These are phyloP conservation scores for Boechera divaricarpa DNA, from an alignment of 345 rosid genomes.

Conservation along the genomic window DNA sequence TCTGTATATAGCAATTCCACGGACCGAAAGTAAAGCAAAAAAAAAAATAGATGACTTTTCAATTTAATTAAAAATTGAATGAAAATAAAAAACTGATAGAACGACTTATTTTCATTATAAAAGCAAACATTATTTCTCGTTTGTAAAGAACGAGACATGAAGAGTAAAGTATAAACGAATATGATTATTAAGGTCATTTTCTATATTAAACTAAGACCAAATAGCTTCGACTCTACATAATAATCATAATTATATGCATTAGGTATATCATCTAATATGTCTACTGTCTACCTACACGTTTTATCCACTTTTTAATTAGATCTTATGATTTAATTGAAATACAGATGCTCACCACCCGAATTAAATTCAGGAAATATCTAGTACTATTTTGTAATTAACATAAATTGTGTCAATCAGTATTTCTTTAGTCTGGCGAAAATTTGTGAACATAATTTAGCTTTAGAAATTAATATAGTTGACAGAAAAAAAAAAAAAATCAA, in stretches of 20 bases:
- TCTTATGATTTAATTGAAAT: slow-evolving; percentile 4
- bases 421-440: background rate
- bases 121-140: slow-evolving; percentile 2
- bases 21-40: background rate
- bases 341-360: slow-evolving; percentile 34
- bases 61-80: background rate
- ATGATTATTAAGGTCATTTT: slow-evolving; percentile 30
- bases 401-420: slow-evolving; percentile 14
- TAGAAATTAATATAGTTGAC: background rate
- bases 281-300: slow-evolving; percentile 42
- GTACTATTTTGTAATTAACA: background rate
- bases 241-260: slow-evolving; percentile 34
- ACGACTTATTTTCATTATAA: background rate
- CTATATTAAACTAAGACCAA: slow-evolving; percentile 7
- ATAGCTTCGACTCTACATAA: slow-evolving; percentile 42
- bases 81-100: slow-evolving; percentile 3
- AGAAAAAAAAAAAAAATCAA: slow-evolving; percentile 34
- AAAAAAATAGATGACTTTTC: background rate
- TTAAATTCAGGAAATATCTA: background rate
- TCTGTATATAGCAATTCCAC: slow-evolving; percentile 43
- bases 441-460: background rate
- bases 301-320: background rate
- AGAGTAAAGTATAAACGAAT: slow-evolving; percentile 25
- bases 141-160: background rate
- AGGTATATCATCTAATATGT: slow-evolving; percentile 39